phyloP scores from a whole-genome alignment of 2,329 filamentous ascomycete genomes.

The Aspergillus ochraceoroseus region DNA sequence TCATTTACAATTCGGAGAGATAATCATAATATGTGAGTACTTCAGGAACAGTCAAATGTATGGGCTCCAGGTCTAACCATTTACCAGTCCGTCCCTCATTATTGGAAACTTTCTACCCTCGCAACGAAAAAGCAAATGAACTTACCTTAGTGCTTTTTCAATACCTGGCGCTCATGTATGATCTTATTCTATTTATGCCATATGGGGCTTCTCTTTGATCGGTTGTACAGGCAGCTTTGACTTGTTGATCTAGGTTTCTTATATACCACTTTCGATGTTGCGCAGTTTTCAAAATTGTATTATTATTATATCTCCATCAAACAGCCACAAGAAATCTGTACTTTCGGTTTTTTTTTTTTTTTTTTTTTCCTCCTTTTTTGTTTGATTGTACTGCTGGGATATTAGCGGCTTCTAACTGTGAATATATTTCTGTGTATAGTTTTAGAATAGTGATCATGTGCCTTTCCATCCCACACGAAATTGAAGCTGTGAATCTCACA shows the following conservation, averaged over 20 bases:
- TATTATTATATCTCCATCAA: slow-evolving; percentile 1
- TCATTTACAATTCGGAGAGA: slow-evolving; percentile 95
- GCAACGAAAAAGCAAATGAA: slow-evolving; percentile 52
- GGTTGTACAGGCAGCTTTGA: not conserved
- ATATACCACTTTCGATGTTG: slow-evolving; percentile 10
- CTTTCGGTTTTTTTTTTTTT: too few relatives aligned
- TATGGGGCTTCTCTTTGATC: slow-evolving; percentile 1
- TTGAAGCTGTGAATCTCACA: not conserved
- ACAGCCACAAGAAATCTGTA: too few relatives aligned
- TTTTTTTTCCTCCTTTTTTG: not conserved
- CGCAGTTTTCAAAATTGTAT: slow-evolving; percentile 17
- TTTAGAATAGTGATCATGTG: slow-evolving; percentile 6
- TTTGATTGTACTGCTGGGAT: not conserved
- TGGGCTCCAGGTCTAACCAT: slow-evolving; percentile 2
- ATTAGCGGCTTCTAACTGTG: not conserved
- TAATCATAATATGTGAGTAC: slow-evolving; percentile 85
- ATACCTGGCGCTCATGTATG: slow-evolving; percentile 1
- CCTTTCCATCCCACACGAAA: not conserved
- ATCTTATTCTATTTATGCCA: not conserved
- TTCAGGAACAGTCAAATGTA: not conserved
- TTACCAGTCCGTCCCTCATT: slow-evolving; percentile 76
- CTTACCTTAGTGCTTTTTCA: not conserved
- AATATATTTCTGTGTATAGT: not conserved
- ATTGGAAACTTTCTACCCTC: slow-evolving; percentile 95
- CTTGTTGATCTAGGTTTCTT: not conserved